Evolutionary conservation across 2,329 filamentous ascomycete genomes (phyloP), one percentile per base, ranked within the genome.

Genomic region (Drechslerella stenobrocha): DNA sequence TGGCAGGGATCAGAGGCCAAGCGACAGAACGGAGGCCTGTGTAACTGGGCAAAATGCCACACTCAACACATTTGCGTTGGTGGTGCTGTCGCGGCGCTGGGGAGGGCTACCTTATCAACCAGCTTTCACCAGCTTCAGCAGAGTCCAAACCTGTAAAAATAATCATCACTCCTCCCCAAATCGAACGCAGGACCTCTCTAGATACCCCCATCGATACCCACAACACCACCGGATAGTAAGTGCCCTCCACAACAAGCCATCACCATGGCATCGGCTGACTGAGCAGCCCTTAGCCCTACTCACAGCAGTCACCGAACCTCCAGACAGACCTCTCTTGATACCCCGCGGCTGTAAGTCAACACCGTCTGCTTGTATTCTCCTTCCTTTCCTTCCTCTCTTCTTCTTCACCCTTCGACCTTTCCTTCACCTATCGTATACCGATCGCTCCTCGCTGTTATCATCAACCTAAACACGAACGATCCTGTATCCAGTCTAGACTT

Each of bases 381-480:
- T 26, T 47, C 44, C 44, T 23, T 46, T 46, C n/a, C 18, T 46
- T 46, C 18, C 20, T 23, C 9, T 24, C 44, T 13, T 24, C 13
- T 9, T 22, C 24, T 24, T 24, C 22, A 13, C 24, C 18, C 24
- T 24, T 13, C 18, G 13, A n/a, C 20, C 18, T 46, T 24, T 24
- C 18, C 22, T 46, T 3, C 44, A n/a, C 20, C 23, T 26, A 22
- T 11, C 26, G 7, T 23, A 47, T n/a, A 47, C 26, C n/a, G 18
- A 23, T 11, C 13, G 30, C 30, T 13, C 30, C 13, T 32, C 30
- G 30, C 6, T 13, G 13, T 6, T 13, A 6, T 32, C 15, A n/a
- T 47, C 26, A 24, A 23, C 44, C 18, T n/a, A 46, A 46, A 7
- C 5, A 23, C 23, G n/a, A 47, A 47, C 22, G 22, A 28, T n/a